These are phyloP conservation scores for Laetiporus sulphureus DNA, from an alignment of 1,284 basidiomycete genomes.

Conservation along the genomic window DNA sequence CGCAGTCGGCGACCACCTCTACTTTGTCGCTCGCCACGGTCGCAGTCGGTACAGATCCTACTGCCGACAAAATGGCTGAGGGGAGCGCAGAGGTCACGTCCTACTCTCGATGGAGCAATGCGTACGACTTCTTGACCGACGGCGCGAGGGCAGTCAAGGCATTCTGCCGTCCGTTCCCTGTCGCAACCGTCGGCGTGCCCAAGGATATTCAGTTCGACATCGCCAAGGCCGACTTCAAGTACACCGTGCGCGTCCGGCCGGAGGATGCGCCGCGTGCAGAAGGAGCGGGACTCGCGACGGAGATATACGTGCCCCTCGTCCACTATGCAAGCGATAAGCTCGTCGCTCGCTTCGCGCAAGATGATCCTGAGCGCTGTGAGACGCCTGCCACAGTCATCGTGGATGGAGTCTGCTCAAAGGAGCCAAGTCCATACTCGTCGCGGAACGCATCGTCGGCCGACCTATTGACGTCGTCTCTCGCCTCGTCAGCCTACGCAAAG, in stretches of 20 bases:
- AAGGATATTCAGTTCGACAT: conserved; percentile 74
- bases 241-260: conserved; percentile 54
- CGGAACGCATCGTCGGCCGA: conserved; percentile 2
- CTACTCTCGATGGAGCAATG: conserved; percentile 31
- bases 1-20: conserved; percentile 20
- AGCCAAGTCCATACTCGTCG: conserved; percentile 12
- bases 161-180: conserved; percentile 79
- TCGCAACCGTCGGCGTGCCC: conserved; percentile 65
- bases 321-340: conserved; percentile 65
- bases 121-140: conserved; percentile 68
- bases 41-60: conserved; percentile 8
- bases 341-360: conserved; percentile 19
- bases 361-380: conserved; percentile 11
- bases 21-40: conserved; percentile 29
- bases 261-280: conserved; percentile 36
- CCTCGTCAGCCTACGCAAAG: conserved; percentile 3
- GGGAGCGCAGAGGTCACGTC: conserved; percentile 7
- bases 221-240: conserved; percentile 58
- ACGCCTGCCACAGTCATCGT: conserved; percentile 9
- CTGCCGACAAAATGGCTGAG: conserved; percentile 8
- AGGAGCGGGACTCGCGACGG: conserved; percentile 51
- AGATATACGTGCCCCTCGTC: conserved; percentile 85
- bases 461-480: neutral
- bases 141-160: conserved; percentile 80
- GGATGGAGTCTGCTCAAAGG: conserved; percentile 9